Base-by-base conservation (phyloP, 768 basidiomycete genomes). In the Infundibulicybe gibba region DNA sequence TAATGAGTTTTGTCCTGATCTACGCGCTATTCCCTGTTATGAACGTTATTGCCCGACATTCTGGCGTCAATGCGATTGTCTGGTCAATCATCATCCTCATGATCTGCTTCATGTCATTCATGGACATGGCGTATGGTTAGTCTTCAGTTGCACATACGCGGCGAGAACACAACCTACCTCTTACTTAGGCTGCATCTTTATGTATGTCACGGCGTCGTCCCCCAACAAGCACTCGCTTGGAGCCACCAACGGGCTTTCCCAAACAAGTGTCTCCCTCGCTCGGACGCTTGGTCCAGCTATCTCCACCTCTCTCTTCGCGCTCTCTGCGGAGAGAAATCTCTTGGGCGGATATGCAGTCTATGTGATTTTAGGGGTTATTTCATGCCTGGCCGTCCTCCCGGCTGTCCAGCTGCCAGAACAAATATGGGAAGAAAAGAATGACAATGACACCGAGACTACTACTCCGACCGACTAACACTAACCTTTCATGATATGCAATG, bases 161-260 rank as follows among this genome's bases (percentile, higher is more conserved):
- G 15, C 33, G 33, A 34, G 11, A 34, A 34, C 10, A 10, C 15
- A 10, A 10, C 11, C 10, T 10, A 10, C 10, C 33, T n/a, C 19
- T 37, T 38, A 14, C 25, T 2, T 32, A 77, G 79, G 70, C 80
- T n/a, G n/a, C n/a, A n/a, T n/a, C n/a, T n/a, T n/a, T n/a, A n/a
- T n/a, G n/a, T n/a, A n/a, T n/a, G n/a, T n/a, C n/a, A n/a, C n/a
- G n/a, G n/a, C n/a, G n/a, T n/a, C n/a, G n/a, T n/a, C n/a, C n/a
- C n/a, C n/a, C 0, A 72, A 72, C 46, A 75, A 70, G 50, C 65
- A 62, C 5, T 74, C 75, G 1, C 63, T 81, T 3, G 80, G 80
- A 17, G 72, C 74, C 1, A 72, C 70, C 10, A 75, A 81, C 48
- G 80, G 80, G 8, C 58, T n/a, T n/a, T n/a, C n/a, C n/a, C n/a